Conservation (phyloP, 2,329 filamentous ascomycete genomes). For the Penicillium brasilianum region DNA sequence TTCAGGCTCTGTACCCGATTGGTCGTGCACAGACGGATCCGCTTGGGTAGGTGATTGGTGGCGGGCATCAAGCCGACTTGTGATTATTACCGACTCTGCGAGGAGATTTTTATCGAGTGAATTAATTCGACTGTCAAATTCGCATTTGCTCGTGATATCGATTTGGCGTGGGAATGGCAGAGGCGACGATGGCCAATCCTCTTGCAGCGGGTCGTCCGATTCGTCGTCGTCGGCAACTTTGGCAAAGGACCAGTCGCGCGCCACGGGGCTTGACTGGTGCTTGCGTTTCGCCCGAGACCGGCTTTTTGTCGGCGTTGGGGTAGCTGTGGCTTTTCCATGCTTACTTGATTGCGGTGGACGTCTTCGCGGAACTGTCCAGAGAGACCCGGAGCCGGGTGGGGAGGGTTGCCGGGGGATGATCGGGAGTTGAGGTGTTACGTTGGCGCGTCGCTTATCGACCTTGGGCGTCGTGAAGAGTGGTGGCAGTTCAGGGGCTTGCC, state of each 20-base stretch:
- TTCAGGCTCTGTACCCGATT: conserved; percentile 17
- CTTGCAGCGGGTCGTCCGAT: conserved; percentile 51
- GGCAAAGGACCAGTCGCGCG: conserved; percentile 46
- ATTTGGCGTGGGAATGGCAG: conserved; percentile 28
- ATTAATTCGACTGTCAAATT: neutral
- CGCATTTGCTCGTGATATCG: neutral
- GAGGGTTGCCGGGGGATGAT: conserved; percentile 34
- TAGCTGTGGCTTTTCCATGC: conserved; percentile 30
- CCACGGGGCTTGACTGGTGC: conserved; percentile 35
- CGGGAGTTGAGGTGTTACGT: conserved; percentile 24
- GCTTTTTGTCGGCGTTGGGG: conserved; percentile 25
- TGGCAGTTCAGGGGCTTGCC: conserved; percentile 30
- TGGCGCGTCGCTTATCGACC: conserved; percentile 17
- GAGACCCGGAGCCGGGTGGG: conserved; percentile 41
- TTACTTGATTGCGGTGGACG: conserved; percentile 28
- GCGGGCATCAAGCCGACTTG: conserved; percentile 1
- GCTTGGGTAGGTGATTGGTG: conserved; percentile 2
- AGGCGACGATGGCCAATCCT: conserved; percentile 41
- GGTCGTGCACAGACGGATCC: conserved; percentile 1
- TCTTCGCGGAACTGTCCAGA: conserved; percentile 44
- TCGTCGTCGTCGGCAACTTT: conserved; percentile 41
- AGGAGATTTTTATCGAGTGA: neutral
- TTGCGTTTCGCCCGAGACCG: conserved; percentile 31
- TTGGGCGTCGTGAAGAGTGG: conserved; percentile 26
- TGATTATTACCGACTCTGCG: neutral